Evolutionary conservation across 805 yeast genomes (phyloP).

Genomic region (Sugiyamaella boreocaroliniensis): DNA sequence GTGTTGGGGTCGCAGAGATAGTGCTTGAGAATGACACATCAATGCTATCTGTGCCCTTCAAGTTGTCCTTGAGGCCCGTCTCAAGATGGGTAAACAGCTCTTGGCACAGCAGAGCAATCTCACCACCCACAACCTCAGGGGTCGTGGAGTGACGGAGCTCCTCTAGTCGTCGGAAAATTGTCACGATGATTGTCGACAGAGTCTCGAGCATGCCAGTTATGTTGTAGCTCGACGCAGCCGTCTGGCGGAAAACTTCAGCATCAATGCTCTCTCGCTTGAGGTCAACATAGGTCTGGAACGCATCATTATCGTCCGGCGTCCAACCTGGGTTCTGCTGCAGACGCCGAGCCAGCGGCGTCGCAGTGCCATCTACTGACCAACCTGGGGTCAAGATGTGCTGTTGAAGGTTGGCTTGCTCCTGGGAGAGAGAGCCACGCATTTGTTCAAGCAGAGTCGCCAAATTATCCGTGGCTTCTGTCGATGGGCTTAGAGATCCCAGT

Average conservation of each 20-base stretch:
- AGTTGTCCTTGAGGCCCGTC: not conserved
- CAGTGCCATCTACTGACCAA: not conserved
- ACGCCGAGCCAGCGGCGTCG: constrained; percentile 10
- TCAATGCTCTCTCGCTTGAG: constrained; percentile 6
- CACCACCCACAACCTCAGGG: not conserved
- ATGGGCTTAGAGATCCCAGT: not conserved
- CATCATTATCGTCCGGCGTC: constrained; percentile 11
- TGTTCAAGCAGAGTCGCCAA: not conserved
- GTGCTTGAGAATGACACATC: not conserved
- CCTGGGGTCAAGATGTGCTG: not conserved
- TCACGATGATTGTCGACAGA: constrained; percentile 1
- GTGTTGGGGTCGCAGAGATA: not conserved
- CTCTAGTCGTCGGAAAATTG: not conserved
- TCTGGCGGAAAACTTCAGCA: constrained; percentile 1
- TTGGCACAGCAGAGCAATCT: not conserved
- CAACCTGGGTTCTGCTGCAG: constrained; percentile 17
- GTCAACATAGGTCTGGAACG: constrained; percentile 14
- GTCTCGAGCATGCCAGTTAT: constrained; percentile 4
- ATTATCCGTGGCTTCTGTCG: not conserved
- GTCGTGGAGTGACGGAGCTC: not conserved
- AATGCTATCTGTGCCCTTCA: not conserved
- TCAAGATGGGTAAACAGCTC: constrained; percentile 1
- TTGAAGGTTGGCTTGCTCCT: constrained; percentile 10
- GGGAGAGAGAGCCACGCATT: not conserved
- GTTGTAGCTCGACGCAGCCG: not conserved